Conservation (phyloP, 2,329 filamentous ascomycete species). For the Cadophora luteo-olivacea region DNA sequence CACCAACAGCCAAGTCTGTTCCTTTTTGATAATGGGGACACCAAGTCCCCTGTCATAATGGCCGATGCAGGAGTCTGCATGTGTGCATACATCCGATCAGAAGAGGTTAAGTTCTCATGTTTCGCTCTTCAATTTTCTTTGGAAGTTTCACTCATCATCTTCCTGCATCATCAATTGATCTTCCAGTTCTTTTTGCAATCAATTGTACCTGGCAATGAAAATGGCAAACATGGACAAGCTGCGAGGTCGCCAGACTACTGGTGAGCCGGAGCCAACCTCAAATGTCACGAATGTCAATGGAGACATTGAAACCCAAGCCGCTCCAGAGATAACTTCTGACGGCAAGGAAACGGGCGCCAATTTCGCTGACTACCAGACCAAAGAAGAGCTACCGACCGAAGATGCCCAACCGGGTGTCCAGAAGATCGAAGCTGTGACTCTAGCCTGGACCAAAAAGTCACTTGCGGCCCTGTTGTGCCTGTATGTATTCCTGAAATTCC, state of each 20-base stretch:
- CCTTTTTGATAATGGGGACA: slow-evolving; percentile 1
- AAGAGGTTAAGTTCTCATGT: background rate
- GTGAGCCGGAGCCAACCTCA: background rate
- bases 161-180: background rate
- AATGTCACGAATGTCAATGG: background rate
- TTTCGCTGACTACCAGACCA: background rate
- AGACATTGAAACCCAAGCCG: background rate
- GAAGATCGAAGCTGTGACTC: slow-evolving; percentile 57
- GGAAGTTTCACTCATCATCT: background rate
- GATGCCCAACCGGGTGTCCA: slow-evolving; percentile 50
- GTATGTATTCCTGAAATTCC: slow-evolving; percentile 44
- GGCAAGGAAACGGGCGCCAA: background rate
- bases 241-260: background rate
- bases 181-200: no score
- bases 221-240: slow-evolving; percentile 11
- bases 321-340: slow-evolving; percentile 4
- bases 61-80: slow-evolving; percentile 14
- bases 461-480: slow-evolving; percentile 53
- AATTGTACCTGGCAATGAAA: background rate
- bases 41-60: background rate
- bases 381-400: slow-evolving; percentile 32
- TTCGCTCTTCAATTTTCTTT: background rate
- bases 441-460: slow-evolving; percentile 56
- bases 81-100: slow-evolving; percentile 6
- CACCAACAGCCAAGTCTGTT: background rate